A percentile compares a stretch with the other conserved stretches of the same genome.
phyloP scores from a whole-genome alignment of 2,329 filamentous ascomycete genomes.

The Paecilomyces sp. region DNA sequence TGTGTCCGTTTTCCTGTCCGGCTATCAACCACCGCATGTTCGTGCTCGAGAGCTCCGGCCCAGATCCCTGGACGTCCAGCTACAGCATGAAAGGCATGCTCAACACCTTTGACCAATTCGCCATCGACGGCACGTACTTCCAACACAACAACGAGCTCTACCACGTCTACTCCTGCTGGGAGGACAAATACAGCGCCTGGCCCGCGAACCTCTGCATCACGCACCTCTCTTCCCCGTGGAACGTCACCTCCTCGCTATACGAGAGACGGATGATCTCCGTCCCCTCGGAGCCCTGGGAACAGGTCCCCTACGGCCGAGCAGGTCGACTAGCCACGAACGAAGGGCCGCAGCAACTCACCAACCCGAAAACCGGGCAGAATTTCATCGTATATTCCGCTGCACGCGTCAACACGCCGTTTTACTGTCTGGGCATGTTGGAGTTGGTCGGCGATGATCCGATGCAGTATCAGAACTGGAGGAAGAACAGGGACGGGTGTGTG shows the following conservation, averaged over 20 bases:
- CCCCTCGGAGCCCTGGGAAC: conserved; percentile 45
- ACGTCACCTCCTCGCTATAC: conserved; percentile 37
- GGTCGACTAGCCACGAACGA: conserved; percentile 42
- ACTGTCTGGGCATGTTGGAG: conserved; percentile 47
- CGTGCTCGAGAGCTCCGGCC: conserved; percentile 36
- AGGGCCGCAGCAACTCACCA: conserved; percentile 44
- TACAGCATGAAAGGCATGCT: conserved; percentile 42
- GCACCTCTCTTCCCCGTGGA: conserved; percentile 39
- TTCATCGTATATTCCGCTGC: conserved; percentile 46
- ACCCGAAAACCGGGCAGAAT: conserved; percentile 39
- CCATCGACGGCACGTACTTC: conserved; percentile 49
- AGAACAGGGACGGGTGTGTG: conserved; percentile 40
- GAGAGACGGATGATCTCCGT: conserved; percentile 42
- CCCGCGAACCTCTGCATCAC: conserved; percentile 48
- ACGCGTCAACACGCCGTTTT: conserved; percentile 46
- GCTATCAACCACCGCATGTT: conserved; percentile 48
- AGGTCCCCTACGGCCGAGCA: conserved; percentile 43
- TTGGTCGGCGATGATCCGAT: conserved; percentile 44
- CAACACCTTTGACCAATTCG: conserved; percentile 47
- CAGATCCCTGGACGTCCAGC: conserved; percentile 39
- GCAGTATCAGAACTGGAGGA: conserved; percentile 42
- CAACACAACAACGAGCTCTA: conserved; percentile 33
- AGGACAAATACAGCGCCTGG: conserved; percentile 37
- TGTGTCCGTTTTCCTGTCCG: conserved; percentile 42
- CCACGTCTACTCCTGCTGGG: conserved; percentile 36